Evolutionary conservation across 495 filamentous ascomycete species (phyloP).

Genomic region (Parathielavia hyrcaniae): DNA sequence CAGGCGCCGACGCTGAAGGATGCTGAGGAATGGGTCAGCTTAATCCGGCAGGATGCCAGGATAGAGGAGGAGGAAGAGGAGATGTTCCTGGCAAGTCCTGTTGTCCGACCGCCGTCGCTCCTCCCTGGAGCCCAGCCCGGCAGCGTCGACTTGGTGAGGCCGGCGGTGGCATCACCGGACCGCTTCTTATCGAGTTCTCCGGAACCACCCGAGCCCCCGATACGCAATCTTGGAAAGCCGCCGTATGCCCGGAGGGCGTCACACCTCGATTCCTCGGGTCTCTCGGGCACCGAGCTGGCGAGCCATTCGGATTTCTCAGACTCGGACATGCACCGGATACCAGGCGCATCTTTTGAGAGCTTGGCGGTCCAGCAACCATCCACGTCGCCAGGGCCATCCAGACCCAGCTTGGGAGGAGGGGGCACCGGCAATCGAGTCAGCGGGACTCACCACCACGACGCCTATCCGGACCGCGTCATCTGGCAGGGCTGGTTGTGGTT

Average conservation of each 20-base stretch:
- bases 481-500: slow-evolving; percentile 89
- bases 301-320: slow-evolving; percentile 92
- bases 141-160: slow-evolving; percentile 5
- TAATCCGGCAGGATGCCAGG: slow-evolving; percentile 71
- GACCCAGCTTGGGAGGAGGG: slow-evolving; percentile 29
- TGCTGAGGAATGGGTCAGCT: slow-evolving; percentile 77
- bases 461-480: slow-evolving; percentile 65
- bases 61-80: slow-evolving; percentile 82
- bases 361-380: slow-evolving; percentile 37
- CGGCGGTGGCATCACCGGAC: slow-evolving; percentile 25
- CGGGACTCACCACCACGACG: slow-evolving; percentile 44
- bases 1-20: slow-evolving; percentile 67
- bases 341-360: slow-evolving; percentile 42
- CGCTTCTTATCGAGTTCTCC: slow-evolving; percentile 56
- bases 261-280: slow-evolving; percentile 63
- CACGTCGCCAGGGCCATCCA: slow-evolving; percentile 22
- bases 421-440: slow-evolving; percentile 55
- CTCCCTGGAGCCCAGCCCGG: slow-evolving; percentile 12
- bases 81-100: slow-evolving; percentile 61
- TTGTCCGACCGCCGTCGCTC: slow-evolving; percentile 37
- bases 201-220: slow-evolving; percentile 44
- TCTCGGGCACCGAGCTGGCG: slow-evolving; percentile 73
- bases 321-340: slow-evolving; percentile 42
- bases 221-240: slow-evolving; percentile 28
- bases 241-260: slow-evolving; percentile 41